Conservation (phyloP, 116 monocot species). For the Posidonia oceanica region DNA sequence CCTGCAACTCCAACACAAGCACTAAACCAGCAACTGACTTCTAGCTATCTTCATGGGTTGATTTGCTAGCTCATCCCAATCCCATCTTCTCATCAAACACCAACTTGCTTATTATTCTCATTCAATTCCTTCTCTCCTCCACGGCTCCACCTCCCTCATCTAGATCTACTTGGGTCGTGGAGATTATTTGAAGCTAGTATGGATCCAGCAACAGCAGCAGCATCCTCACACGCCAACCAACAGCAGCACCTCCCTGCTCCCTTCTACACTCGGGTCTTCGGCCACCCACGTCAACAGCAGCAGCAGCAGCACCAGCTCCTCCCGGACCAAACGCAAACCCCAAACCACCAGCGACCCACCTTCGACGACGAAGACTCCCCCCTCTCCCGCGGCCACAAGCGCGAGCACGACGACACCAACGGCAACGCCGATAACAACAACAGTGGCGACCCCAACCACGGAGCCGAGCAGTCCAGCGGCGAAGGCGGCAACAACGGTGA, state of each 20-base stretch:
- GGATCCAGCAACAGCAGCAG: constrained; percentile 8
- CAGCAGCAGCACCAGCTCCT: constrained; percentile 23
- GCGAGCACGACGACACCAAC: constrained; percentile 18
- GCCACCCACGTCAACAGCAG: constrained; percentile 16
- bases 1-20: too few species aligned
- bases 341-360: background rate
- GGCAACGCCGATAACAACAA: constrained; percentile 1
- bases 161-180: background rate
- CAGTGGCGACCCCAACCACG: background rate
- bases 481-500: constrained; percentile 4
- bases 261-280: constrained; percentile 32
- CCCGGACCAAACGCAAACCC: constrained; percentile 18
- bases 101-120: too few species aligned
- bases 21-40: too few species aligned
- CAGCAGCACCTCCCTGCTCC: constrained; percentile 24
- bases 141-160: too few species aligned
- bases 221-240: constrained; percentile 8
- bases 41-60: too few species aligned
- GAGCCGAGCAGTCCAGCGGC: constrained; percentile 2
- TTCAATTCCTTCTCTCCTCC: too few species aligned
- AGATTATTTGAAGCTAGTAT: background rate
- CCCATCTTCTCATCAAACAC: too few species aligned
- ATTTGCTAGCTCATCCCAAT: too few species aligned
- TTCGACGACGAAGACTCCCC: too few species aligned
- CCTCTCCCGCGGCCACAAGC: constrained; percentile 12